Evolutionary conservation across 352 stramenopile species (phyloP), one percentile per base, ranked within the genome.

Genomic region (Pythium brassicae): DNA sequence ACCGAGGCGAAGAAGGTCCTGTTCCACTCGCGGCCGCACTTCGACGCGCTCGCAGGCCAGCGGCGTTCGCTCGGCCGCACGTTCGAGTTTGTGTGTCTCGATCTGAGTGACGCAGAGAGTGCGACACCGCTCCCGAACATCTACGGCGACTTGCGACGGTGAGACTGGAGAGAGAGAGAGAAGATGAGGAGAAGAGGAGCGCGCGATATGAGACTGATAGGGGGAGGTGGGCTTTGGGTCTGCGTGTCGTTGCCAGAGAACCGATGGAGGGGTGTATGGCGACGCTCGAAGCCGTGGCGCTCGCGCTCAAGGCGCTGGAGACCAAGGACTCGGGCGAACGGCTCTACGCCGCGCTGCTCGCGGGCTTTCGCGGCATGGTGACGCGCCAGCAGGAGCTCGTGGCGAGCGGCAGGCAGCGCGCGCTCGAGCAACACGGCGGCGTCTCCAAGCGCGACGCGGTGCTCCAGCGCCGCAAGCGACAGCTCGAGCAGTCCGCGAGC

Each of bases 1-100:
- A 85, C 74, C 15, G 76, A 93, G 50, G 83, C 83, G 56, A 93
- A 91, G 72, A 85, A 87, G 59, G 83, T 92, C 32, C 69, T 83
- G 34, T 69, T 76, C 57, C 61, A 73, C 45, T 85, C 76, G 52
- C 58, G 63, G 12, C 19, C 9, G n/a, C 69, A 75, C 35, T 83
- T 78, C 62, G 56, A 69, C n/a, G 40, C 54, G 14, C 56, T 82
- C 26, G 69, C 71, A 7, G 29, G 27, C 15, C 42, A 61, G 17
- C 74, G 64, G 53, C 62, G 61, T 6, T 27, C 40, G 3, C 29
- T 67, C 20, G 66, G 63, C n/a, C 59, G 57, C 10, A 39, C 27
- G 1, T 72, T 87, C 19, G 64, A 77, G 50, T 89, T 76, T 45
- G 62, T 86, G 32, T 86, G 76, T 12, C 57, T 89, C 1, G 71